Evolutionary conservation across 129 eudicot species (phyloP).

Genomic region (Arctium minus): DNA sequence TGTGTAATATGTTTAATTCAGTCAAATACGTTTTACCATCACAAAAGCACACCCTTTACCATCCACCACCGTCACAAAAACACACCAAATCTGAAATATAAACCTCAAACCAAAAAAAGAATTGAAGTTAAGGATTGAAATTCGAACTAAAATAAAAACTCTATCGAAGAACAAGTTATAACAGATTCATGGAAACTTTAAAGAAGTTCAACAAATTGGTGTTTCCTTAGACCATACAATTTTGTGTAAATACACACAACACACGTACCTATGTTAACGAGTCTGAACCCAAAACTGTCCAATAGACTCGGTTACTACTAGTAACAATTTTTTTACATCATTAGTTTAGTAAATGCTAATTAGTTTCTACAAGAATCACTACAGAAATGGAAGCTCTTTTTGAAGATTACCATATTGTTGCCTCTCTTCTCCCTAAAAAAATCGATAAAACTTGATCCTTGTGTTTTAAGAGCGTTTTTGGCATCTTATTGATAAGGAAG

Average conservation of each 20-base stretch:
- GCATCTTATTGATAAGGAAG: not conserved
- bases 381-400: constrained; percentile 6
- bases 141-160: not conserved
- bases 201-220: not conserved
- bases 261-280: not conserved
- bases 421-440: not conserved
- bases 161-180: not conserved
- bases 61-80: not conserved
- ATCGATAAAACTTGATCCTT: not conserved
- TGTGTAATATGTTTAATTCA: too few relatives aligned
- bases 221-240: not conserved
- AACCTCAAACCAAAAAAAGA: too few relatives aligned
- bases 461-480: constrained; percentile 4
- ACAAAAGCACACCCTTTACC: not conserved
- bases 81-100: not conserved
- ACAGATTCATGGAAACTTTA: not conserved
- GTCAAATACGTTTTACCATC: too few relatives aligned
- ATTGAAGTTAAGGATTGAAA: too few relatives aligned
- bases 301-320: not conserved
- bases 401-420: not conserved
- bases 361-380: constrained; percentile 21
- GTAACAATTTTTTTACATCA: not conserved
- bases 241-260: not conserved
- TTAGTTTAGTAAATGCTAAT: not conserved
- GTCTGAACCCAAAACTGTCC: not conserved